Conservation (phyloP, 768 basidiomycete species). For the Russula virescens region DNA sequence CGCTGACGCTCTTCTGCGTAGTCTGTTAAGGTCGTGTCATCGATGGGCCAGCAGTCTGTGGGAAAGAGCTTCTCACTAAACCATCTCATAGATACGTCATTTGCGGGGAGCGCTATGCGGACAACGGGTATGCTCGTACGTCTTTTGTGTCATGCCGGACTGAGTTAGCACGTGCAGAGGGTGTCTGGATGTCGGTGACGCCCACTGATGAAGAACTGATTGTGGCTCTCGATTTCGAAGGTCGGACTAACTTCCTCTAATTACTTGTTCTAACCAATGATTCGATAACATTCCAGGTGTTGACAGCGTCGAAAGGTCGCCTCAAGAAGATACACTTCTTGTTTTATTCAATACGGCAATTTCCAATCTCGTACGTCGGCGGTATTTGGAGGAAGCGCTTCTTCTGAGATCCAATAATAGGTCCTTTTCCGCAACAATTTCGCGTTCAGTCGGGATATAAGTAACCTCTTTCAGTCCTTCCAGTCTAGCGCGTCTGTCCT, state of each 20-base stretch:
- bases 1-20: conserved; percentile 23
- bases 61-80: conserved; percentile 56
- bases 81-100: conserved; percentile 57
- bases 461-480: conserved; percentile 56
- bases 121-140: conserved; percentile 38
- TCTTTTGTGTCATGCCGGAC: background rate
- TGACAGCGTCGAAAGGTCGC: conserved; percentile 56
- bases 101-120: conserved; percentile 59
- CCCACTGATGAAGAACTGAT: conserved; percentile 50
- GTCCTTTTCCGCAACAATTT: conserved; percentile 64
- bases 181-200: conserved; percentile 64
- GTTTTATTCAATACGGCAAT: conserved; percentile 62
- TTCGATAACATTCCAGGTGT: conserved; percentile 37
- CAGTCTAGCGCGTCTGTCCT: conserved; percentile 51
- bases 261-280: background rate
- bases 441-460: conserved; percentile 54
- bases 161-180: conserved; percentile 33
- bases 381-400: background rate
- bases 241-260: conserved; percentile 26
- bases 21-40: conserved; percentile 60
- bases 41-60: conserved; percentile 65
- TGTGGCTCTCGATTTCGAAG: conserved; percentile 62
- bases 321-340: conserved; percentile 57
- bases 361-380: conserved; percentile 47
- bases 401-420: conserved; percentile 30